Conservation (phyloP, 495 filamentous ascomycete genomes). For the Penicillium bovifimosum region DNA sequence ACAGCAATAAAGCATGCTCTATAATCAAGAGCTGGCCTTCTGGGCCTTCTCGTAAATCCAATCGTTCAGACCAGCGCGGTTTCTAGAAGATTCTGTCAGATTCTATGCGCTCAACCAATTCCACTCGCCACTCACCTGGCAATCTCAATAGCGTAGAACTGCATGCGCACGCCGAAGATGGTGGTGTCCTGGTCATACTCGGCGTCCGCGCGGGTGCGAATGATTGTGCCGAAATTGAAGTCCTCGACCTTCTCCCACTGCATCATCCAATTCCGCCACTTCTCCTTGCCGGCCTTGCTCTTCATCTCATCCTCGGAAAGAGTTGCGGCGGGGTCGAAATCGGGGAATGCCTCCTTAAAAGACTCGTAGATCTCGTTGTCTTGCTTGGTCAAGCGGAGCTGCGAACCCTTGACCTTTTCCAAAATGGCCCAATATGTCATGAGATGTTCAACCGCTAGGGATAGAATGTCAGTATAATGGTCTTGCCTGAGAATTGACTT, state of each 20-base stretch:
- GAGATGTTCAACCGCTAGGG: constrained; percentile 82
- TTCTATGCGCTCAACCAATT: constrained; percentile 7
- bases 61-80: constrained; percentile 84
- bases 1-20: neutral
- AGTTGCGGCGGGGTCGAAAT: constrained; percentile 73
- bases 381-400: constrained; percentile 82
- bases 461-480: constrained; percentile 12
- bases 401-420: constrained; percentile 78
- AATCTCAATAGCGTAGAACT: constrained; percentile 98
- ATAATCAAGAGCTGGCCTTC: constrained; percentile 30
- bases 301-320: constrained; percentile 96
- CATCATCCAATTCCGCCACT: constrained; percentile 93
- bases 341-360: constrained; percentile 81
- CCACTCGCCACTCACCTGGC: constrained; percentile 52
- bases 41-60: constrained; percentile 85
- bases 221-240: constrained; percentile 95
- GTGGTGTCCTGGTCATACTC: constrained; percentile 89
- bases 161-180: constrained; percentile 86
- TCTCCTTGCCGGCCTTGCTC: constrained; percentile 91
- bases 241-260: constrained; percentile 87
- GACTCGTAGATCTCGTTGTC: constrained; percentile 92
- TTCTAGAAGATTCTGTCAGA: constrained; percentile 43
- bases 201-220: constrained; percentile 67
- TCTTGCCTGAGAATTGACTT: neutral
- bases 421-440: constrained; percentile 96